Evolutionary conservation across 129 eudicot species (phyloP), one percentile per base, ranked within the genome.

Genomic region (Scalesia atractyloides): DNA sequence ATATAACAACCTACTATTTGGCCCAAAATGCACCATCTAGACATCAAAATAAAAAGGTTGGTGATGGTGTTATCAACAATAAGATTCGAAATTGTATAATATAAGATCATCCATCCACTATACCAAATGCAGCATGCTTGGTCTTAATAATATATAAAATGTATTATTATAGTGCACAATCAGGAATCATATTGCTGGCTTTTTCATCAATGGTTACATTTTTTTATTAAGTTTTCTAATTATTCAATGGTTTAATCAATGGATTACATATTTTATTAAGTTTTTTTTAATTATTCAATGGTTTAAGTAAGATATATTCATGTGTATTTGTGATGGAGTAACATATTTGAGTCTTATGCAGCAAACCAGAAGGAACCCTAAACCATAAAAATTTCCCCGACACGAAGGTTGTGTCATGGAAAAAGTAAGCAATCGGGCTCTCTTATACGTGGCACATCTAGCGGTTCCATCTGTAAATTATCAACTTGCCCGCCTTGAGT

Each of bases 381-480:
- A 16, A 63, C 68, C 4, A 4, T 60, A 26, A 10, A 60, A 30
- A 30, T 14, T 26, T 14, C 44, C 44, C 0, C 10, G 5, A 60
- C 66, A 30, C 44, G 19, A n/a, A 14, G 11, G 18, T n/a, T n/a
- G n/a, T n/a, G n/a, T 11, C 62, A 83, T 86, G 87, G 82, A 24
- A 22, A 69, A 46, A 49, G 64, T 58, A 51, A 62, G 83, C 69
- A 68, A 71, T 24, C 72, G 63, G 43, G 73, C 85, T 51, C 87
- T 84, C 60, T 19, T 77, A 18, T 24, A 65, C 15, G 84, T 76
- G 54, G 88, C 87, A 15, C 77, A 59, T 66, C 82, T 86, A 5
- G 48, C 91, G 9, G 43, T 80, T 74, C 91, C 87, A 5, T 64
- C 74, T 18, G 87, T 83, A 60, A 49, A 72, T 72, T 43, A 7